Evolutionary conservation across 2,329 filamentous ascomycete species (phyloP).

Genomic region (Alternaria ventricosa): DNA sequence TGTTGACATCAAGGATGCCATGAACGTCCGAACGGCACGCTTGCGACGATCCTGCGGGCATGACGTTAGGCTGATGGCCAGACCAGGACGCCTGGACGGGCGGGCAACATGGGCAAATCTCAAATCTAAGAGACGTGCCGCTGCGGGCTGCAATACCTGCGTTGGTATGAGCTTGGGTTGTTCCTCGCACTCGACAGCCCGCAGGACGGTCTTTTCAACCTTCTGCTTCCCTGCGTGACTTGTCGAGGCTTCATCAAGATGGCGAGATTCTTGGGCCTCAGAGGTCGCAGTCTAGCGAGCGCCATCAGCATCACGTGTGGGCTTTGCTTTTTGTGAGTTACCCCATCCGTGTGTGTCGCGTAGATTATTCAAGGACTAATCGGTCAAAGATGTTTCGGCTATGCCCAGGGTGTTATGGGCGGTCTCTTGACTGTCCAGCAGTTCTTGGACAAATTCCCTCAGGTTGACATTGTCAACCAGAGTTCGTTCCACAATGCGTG

Average conservation of each 20-base stretch:
- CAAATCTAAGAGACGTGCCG: background rate
- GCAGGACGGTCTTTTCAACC: background rate
- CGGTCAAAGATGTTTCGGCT: conserved; percentile 56
- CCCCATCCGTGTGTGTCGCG: background rate
- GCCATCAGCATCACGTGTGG: conserved; percentile 35
- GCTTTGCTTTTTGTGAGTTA: conserved; percentile 35
- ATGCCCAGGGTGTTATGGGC: conserved; percentile 74
- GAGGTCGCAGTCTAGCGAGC: conserved; percentile 26
- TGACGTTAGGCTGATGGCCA: conserved; percentile 11
- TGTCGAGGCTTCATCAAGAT: conserved; percentile 14
- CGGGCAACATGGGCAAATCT: conserved; percentile 5
- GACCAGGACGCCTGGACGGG: background rate
- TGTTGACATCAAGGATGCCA: background rate
- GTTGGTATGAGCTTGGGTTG: background rate
- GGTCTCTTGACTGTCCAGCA: conserved; percentile 70
- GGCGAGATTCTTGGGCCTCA: conserved; percentile 31
- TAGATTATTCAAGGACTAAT: conserved; percentile 15
- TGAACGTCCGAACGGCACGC: conserved; percentile 3
- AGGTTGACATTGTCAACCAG: conserved; percentile 32
- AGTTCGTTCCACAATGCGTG: conserved; percentile 29
- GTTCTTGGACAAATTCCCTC: conserved; percentile 56
- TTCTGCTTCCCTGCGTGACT: background rate
- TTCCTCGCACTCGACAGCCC: background rate
- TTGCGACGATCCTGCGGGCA: conserved; percentile 4
- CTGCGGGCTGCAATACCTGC: background rate